Percentiles rank a stretch among this genome's conserved stretches.
Conservation (phyloP, 2,329 filamentous ascomycete genomes). For the Onygenales sp. region DNA sequence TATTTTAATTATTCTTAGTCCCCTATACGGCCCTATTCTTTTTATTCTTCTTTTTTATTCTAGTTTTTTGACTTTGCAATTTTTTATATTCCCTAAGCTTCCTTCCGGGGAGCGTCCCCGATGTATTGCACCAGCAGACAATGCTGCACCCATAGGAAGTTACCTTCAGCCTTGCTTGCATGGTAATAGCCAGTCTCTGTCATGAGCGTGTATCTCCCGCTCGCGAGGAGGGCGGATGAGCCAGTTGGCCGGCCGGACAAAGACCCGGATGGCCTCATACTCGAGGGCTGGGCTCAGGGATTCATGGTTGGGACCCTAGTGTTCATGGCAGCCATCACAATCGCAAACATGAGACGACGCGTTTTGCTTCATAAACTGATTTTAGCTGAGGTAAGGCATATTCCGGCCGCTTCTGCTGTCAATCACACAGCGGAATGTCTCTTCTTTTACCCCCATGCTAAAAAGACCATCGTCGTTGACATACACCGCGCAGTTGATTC, state of each 20-base stretch:
- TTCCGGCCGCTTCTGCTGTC: no score
- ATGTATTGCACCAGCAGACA: neutral
- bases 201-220: slow-evolving; percentile 1
- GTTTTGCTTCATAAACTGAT: slow-evolving; percentile 44
- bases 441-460: neutral
- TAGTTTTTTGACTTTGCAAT: neutral
- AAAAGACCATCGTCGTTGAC: neutral
- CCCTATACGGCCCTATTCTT: neutral
- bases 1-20: neutral
- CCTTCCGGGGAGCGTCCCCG: neutral
- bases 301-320: slow-evolving; percentile 41
- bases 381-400: slow-evolving; percentile 34
- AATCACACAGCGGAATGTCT: neutral
- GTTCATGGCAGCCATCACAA: slow-evolving; percentile 40
- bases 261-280: slow-evolving; percentile 25
- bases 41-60: neutral
- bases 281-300: slow-evolving; percentile 42
- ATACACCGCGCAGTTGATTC: slow-evolving; percentile 35
- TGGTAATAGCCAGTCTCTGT: neutral
- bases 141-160: neutral
- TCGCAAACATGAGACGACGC: slow-evolving; percentile 41
- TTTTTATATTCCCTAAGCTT: neutral
- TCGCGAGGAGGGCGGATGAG: neutral
- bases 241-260: slow-evolving; percentile 7
- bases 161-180: neutral